A percentile compares a stretch with the other conserved stretches of the same genome.
These are phyloP conservation scores for Zoysia matrella DNA, from an alignment of 202 grass and related monocot genomes.

Conservation along the genomic window DNA sequence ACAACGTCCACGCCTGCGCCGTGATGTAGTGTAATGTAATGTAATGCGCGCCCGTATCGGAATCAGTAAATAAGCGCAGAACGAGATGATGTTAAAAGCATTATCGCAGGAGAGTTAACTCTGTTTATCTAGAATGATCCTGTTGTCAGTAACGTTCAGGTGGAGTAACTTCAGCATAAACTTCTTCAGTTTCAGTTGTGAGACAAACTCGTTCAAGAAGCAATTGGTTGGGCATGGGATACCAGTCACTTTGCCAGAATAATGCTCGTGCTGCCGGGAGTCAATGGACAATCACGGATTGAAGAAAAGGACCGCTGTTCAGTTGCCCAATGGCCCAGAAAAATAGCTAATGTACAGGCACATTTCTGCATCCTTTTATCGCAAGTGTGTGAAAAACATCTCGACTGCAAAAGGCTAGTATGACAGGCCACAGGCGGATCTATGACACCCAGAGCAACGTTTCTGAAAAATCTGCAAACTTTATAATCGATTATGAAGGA, in stretches of 20 bases:
- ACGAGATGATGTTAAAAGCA: too few species aligned
- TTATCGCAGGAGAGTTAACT: not conserved
- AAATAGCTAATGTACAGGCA: not conserved
- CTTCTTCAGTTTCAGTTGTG: too few species aligned
- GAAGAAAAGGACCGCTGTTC: not conserved
- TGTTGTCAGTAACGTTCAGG: not conserved
- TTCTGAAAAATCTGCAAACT: not conserved
- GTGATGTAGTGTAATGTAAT: conserved; percentile 58
- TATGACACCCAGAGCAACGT: not conserved
- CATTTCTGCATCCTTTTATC: too few species aligned
- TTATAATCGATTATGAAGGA: not conserved
- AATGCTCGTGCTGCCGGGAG: not conserved
- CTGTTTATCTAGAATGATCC: not conserved
- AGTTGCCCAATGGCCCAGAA: not conserved
- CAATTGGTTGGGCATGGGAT: not conserved
- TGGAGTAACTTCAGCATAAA: not conserved
- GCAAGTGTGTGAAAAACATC: not conserved
- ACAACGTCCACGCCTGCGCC: conserved; percentile 81
- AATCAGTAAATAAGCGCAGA: too few species aligned
- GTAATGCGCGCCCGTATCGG: too few species aligned
- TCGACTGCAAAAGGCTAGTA: not conserved
- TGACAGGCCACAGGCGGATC: not conserved
- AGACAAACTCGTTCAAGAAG: not conserved
- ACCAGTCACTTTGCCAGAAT: not conserved
- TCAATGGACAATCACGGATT: not conserved